Evolutionary conservation across 1,284 basidiomycete genomes (phyloP).

Genomic region (Earliella scabrosa): DNA sequence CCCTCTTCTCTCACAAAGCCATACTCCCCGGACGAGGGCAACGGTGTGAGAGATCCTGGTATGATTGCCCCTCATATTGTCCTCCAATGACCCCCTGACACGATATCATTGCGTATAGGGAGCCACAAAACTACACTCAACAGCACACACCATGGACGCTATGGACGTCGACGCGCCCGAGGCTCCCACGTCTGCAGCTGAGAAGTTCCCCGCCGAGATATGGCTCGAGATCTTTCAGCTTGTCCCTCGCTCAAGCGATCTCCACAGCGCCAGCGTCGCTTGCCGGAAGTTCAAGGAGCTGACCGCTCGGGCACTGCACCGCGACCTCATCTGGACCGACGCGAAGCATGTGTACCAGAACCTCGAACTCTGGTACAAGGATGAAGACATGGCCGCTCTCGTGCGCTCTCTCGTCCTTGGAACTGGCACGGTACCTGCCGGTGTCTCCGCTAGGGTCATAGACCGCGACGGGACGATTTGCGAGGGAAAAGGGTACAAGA

Average conservation of each 20-base stretch:
- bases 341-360: constrained; percentile 28
- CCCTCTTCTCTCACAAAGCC: too few species aligned
- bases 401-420: constrained; percentile 30
- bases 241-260: constrained; percentile 35
- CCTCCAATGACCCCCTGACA: too few species aligned
- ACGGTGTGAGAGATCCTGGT: background rate
- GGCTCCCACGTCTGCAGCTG: background rate
- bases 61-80: too few species aligned
- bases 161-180: too few species aligned
- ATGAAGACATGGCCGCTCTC: constrained; percentile 22
- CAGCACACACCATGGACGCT: background rate
- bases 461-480: too few species aligned
- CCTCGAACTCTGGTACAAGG: constrained; percentile 26
- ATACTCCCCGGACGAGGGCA: background rate
- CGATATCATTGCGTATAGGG: too few species aligned
- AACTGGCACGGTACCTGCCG: constrained; percentile 27
- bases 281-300: constrained; percentile 35
- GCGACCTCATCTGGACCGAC: constrained; percentile 40
- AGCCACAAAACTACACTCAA: too few species aligned
- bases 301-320: constrained; percentile 38
- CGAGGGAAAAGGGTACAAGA: too few species aligned
- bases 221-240: constrained; percentile 37
- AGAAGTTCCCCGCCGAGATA: constrained; percentile 32
- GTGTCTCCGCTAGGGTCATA: too few species aligned
- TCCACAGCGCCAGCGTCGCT: constrained; percentile 27